A percentile compares a stretch with the other conserved stretches of the same genome.
phyloP scores from a whole-genome alignment of 805 yeast species.

The Barnettozyma sucrosica region DNA sequence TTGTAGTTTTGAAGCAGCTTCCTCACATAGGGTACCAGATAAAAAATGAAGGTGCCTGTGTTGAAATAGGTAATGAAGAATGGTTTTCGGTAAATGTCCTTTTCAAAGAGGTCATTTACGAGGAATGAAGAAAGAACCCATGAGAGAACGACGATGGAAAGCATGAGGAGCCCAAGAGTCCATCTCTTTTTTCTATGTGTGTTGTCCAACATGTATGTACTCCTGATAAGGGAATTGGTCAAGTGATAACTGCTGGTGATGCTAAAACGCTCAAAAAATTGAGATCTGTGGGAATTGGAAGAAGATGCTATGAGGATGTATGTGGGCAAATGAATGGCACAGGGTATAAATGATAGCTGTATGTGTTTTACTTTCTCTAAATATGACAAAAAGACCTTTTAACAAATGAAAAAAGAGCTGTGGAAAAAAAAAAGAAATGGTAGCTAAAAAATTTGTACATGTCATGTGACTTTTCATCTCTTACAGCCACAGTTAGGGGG shows the following conservation, averaged over 20 bases:
- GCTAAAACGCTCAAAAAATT: not conserved
- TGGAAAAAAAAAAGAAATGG: not conserved
- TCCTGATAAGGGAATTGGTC: not conserved
- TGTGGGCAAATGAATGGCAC: not conserved
- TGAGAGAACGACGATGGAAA: slow-evolving; percentile 68
- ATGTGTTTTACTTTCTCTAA: not conserved
- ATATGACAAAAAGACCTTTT: too few species aligned
- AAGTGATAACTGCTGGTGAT: not conserved
- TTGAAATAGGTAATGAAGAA: slow-evolving; percentile 88
- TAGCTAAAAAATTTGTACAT: slow-evolving; percentile 2
- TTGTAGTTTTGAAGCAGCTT: slow-evolving; percentile 25
- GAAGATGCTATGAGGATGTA: too few species aligned
- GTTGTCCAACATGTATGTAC: slow-evolving; percentile 1
- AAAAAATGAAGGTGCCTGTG: slow-evolving; percentile 77
- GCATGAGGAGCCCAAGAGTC: slow-evolving; percentile 71
- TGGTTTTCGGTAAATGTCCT: slow-evolving; percentile 74
- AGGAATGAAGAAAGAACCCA: slow-evolving; percentile 92
- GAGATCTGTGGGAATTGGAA: too few species aligned
- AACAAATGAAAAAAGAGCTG: not conserved
- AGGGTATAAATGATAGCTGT: not conserved
- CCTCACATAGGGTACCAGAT: slow-evolving; percentile 54
- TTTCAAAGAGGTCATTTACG: slow-evolving; percentile 70
- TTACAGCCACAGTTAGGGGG: not conserved
- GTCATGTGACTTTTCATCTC: not conserved
- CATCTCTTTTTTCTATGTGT: slow-evolving; percentile 35